Base-by-base conservation (phyloP, 202 grass and related monocot genomes). In the Cymbopogon flexuosus region DNA sequence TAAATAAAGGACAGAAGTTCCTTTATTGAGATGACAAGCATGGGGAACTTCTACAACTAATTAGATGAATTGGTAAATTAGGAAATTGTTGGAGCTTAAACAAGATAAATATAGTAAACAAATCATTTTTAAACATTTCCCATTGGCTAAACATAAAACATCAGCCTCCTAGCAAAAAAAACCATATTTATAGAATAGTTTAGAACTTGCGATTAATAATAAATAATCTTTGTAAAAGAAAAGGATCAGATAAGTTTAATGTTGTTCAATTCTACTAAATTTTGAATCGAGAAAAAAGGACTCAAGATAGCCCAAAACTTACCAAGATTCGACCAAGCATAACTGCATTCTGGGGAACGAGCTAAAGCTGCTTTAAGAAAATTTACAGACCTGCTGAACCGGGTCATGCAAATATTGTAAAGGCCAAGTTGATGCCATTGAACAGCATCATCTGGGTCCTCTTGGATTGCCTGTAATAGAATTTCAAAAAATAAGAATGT, bases 341-440 rank as follows among this genome's bases (percentile, higher is more conserved):
- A 98, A 37, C 92, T 88, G 88, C 96, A 98, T 65, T 95, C 90
- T 34, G 62, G 81, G 11, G 76, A 93, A 57, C 92, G 92, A 56
- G 92, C 92, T 77, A 98, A 62, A 27, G 90, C 88, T 86, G 92
- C 91, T 76, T 98, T 98, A 62, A 98, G 87, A 74, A 91, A 95
- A 80, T 91, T 94, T 65, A 98, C 90, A 49, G 96, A 98, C 58
- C 82, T 76, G 54, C 82, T 93, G 70, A 95, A 98, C 75, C 84
- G 88, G 84, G 90, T 89, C 2, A 85, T 95, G 42, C 96, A 87
- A 51, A 98, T 86, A 86, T 91, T 98, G 78, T 95, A 88, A 3
- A 98, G 77, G 70, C 96, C 96, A 93, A 98, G 90, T 88, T 98
- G 96, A 93, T 98, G 92, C 96, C 96, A 98, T 41, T 98, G 96